Base-by-base conservation (phyloP, 2,329 filamentous ascomycete genomes). In the Colletotrichum limetticola region DNA sequence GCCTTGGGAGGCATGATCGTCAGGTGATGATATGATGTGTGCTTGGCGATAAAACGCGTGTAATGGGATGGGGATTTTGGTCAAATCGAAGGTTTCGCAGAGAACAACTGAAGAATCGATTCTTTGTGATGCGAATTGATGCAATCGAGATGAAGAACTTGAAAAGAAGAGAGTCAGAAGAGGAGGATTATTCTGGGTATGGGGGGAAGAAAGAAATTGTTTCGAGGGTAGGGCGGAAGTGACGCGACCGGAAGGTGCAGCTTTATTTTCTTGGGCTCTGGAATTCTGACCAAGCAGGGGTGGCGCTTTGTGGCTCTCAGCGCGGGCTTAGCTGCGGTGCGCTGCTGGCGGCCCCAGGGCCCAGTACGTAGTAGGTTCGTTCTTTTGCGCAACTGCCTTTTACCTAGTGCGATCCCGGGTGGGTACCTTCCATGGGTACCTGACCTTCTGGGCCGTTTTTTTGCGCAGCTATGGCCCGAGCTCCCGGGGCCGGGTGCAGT, bases 1-100 rank as follows among this genome's bases (percentile, higher is more conserved):
- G 75, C 72, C 76, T 80, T 79, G 74, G 80, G 78, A 74, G 75
- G 69, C 74, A 75, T 75, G 59, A 53, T 66, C 26, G 56, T 67
- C 59, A 71, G 66, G 57, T 53, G 66, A 71, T 55, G 35, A 16
- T 32, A 65, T 57, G 32, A 65, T 37, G 12, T 49, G 11, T 56
- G 22, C 14, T 55, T 60, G 26, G 71, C 19, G 32, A 32, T 56
- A 57, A n/a, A 22, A 69, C 71, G 71, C 71, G 71, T 71, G 49
- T 68, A 63, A 66, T 52, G 30, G 30, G n/a, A 16, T 22, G 12
- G 11, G 46, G 35, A 14, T 24, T 7, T n/a, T 42, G 53, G 24
- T 26, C 19, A 28, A 28, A 42, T n/a, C 32, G 22, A 19, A 8
- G 52, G 63, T 53, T 63, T 24, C 26, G 42, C 11, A 42, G 24